Conservation (phyloP, 345 rosid genomes). For the Erysimum cheiranthoides region DNA sequence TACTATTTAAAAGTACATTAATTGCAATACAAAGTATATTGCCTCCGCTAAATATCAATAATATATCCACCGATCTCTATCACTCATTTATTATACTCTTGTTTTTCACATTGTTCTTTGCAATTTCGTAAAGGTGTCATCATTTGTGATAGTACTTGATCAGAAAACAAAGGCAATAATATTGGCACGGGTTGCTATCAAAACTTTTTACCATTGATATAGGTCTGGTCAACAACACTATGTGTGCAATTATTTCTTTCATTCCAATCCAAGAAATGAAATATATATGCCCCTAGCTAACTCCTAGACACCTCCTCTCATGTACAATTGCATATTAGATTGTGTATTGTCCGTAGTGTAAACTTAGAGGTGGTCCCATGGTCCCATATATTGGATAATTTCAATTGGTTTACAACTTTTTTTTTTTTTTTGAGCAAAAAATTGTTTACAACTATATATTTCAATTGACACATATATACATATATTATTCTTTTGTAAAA, state of each 20-base stretch:
- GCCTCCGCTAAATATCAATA: not conserved
- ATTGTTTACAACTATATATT: constrained; percentile 12
- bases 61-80: constrained; percentile 25
- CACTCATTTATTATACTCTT: constrained; percentile 30
- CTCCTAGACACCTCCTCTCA: constrained; percentile 25
- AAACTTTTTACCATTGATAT: constrained; percentile 29
- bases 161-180: constrained; percentile 41
- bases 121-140: constrained; percentile 25
- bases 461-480: not conserved
- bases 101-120: constrained; percentile 25
- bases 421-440: no score
- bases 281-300: constrained; percentile 24
- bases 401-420: no score
- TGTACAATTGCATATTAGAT: constrained; percentile 17
- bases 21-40: not conserved
- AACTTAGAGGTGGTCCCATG: constrained; percentile 35
- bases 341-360: constrained; percentile 36
- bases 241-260: constrained; percentile 27
- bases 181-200: constrained; percentile 45
- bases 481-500: no score
- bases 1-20: not conserved
- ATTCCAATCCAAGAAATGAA: constrained; percentile 27
- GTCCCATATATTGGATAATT: constrained; percentile 1
- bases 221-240: constrained; percentile 36
- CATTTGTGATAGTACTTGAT: constrained; percentile 36